These are phyloP conservation scores for Gypsophila paniculata DNA, from an alignment of 179 eudicot genomes.

Conservation along the genomic window DNA sequence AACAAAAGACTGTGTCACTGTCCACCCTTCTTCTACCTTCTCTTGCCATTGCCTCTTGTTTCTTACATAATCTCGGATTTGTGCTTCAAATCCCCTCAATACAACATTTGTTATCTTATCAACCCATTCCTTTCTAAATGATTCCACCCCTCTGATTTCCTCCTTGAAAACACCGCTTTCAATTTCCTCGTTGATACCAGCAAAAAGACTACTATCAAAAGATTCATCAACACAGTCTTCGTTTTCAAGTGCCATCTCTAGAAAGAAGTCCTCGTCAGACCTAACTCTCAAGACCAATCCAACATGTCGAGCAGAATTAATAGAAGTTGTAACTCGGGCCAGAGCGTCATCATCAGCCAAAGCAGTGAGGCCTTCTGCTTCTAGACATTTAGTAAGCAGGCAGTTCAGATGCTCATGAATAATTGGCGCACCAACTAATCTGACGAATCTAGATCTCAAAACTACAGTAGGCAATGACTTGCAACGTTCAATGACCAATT, in stretches of 20 bases:
- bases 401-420: conserved; percentile 44
- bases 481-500: conserved; percentile 72
- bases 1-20: conserved; percentile 56
- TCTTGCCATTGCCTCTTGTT: conserved; percentile 90
- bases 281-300: conserved; percentile 62
- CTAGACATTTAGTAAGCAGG: conserved; percentile 60
- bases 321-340: conserved; percentile 56
- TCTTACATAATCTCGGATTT: conserved; percentile 59
- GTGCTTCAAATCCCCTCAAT: conserved; percentile 70
- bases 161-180: conserved; percentile 45
- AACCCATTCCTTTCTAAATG: conserved; percentile 75
- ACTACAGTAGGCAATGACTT: conserved; percentile 57
- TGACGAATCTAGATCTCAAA: conserved; percentile 61
- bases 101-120: conserved; percentile 66
- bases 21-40: conserved; percentile 54
- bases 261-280: conserved; percentile 82
- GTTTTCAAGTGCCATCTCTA: conserved; percentile 61
- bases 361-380: conserved; percentile 91
- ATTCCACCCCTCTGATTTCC: conserved; percentile 58
- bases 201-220: conserved; percentile 24
- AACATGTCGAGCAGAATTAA: conserved; percentile 58
- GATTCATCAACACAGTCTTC: conserved; percentile 24
- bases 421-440: conserved; percentile 49
- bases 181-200: conserved; percentile 28
- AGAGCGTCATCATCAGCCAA: conserved; percentile 74